Evolutionary conservation across 805 yeast genomes (phyloP), one percentile per base, ranked within the genome.

Genomic region (Lachancea sp.): DNA sequence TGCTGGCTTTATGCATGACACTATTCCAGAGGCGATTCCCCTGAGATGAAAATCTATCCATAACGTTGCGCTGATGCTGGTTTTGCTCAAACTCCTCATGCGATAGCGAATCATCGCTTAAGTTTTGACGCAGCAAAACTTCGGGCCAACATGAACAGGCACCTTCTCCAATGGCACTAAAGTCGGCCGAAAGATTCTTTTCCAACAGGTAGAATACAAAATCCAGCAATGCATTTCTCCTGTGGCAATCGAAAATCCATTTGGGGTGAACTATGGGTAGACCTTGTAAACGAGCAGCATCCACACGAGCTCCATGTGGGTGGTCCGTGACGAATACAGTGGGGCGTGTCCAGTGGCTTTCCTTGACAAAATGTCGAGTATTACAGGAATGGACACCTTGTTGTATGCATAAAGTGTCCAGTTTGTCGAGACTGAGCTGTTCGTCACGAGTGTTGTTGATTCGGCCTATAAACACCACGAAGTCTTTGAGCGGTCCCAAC

Each of bases 181-280:
- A 56, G 1, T 58, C 50, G 11, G 55, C 29, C 11, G 53, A 53
- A 6, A 49, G 37, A 0, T 44, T 29, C 19, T 52, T 52, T 13
- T 57, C 49, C 19, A 63, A 38, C 20, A 61, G 49, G 39, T 60
- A 55, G 52, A 60, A 70, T n/a, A 65, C 61, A 26, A 61, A 71
- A 15, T 63, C 62, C 34, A 74, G 49, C 13, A 67, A 65, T 1
- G 71, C 73, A n/a, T 66, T 63, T 45, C 75, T 57, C 38, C 56
- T 59, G 2, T 66, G 47, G 40, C 75, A 69, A 46, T 72, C 71
- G 3, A 56, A 29, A 12, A 75, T 41, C 79, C 79, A 76, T 40
- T 64, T 58, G 8, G 71, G 69, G 45, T 66, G 66, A 2, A 73
- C 72, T 2, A 72, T 58, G 2, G 70, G 68, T 13, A 73, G 63